Evolutionary conservation across 1,284 basidiomycete genomes (phyloP).

Genomic region (Singerocomus inundabilis): DNA sequence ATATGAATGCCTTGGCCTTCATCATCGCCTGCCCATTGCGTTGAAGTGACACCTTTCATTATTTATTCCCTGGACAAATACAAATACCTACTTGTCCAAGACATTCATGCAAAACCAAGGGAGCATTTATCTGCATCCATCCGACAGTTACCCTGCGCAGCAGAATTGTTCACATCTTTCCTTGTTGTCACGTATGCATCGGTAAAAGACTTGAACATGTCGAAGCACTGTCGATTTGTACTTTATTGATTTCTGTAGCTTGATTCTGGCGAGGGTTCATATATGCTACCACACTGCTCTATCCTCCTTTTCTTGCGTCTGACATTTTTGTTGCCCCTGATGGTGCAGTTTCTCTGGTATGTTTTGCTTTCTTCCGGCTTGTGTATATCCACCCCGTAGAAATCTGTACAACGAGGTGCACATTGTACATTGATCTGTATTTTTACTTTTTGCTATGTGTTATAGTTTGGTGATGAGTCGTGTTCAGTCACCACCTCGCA

Average conservation of each 20-base stretch:
- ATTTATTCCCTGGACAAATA: neutral
- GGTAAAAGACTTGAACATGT: neutral
- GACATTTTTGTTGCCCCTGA: neutral
- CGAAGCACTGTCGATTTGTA: neutral
- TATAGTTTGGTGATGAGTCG: too few relatives aligned
- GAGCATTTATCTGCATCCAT: neutral
- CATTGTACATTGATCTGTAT: neutral
- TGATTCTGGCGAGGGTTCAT: neutral
- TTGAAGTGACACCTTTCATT: neutral
- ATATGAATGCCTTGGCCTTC: neutral
- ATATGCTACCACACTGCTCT: neutral
- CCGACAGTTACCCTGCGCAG: neutral
- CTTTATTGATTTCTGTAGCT: neutral
- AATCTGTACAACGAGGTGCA: neutral
- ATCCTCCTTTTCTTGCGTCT: neutral
- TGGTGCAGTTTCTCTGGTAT: neutral
- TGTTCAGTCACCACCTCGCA: too few relatives aligned
- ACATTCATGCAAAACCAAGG: neutral
- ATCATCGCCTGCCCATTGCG: neutral
- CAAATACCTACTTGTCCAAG: neutral
- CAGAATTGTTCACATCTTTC: neutral
- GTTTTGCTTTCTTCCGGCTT: neutral
- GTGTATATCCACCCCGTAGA: neutral
- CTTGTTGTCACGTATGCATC: too few relatives aligned
- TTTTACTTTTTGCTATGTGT: neutral